These are phyloP conservation scores for Cajanus cajan DNA, from an alignment of 306 rosid species.

Conservation along the genomic window DNA sequence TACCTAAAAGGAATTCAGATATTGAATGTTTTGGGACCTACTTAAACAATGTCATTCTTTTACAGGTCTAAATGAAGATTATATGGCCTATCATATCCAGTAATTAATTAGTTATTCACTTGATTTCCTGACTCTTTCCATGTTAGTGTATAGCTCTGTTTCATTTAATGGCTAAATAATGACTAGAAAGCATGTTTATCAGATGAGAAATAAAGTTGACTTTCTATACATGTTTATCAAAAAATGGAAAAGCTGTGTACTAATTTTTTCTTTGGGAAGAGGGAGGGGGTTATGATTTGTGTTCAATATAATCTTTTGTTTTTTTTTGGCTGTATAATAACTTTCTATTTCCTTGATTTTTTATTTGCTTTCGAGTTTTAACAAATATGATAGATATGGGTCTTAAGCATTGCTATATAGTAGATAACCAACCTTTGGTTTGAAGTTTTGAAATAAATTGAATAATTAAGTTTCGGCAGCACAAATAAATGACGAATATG, in stretches of 20 bases:
- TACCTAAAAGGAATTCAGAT: neutral
- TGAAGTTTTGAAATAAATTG: slow-evolving; percentile 14
- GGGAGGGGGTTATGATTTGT: neutral
- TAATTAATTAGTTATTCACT: neutral
- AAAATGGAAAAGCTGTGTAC: neutral
- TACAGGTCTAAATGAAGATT: neutral
- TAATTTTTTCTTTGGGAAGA: too few relatives aligned
- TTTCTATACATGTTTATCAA: neutral
- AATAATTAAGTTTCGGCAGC: neutral
- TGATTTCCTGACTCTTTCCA: neutral
- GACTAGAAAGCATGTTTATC: neutral
- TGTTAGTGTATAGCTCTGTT: neutral
- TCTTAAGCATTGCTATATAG: neutral
- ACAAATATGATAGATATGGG: neutral
- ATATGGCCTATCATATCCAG: neutral
- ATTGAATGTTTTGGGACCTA: neutral
- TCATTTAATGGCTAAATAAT: too few relatives aligned
- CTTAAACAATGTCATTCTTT: neutral
- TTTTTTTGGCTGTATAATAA: neutral
- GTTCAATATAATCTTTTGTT: neutral
- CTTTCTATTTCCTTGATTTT: neutral
- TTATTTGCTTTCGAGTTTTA: neutral
- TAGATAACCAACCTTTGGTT: slow-evolving; percentile 9
- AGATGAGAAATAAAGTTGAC: neutral
- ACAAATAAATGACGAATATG: neutral